Evolutionary conservation across 768 basidiomycete species (phyloP), one percentile per base, ranked within the genome.

Genomic region (Trametes cinnabarina): DNA sequence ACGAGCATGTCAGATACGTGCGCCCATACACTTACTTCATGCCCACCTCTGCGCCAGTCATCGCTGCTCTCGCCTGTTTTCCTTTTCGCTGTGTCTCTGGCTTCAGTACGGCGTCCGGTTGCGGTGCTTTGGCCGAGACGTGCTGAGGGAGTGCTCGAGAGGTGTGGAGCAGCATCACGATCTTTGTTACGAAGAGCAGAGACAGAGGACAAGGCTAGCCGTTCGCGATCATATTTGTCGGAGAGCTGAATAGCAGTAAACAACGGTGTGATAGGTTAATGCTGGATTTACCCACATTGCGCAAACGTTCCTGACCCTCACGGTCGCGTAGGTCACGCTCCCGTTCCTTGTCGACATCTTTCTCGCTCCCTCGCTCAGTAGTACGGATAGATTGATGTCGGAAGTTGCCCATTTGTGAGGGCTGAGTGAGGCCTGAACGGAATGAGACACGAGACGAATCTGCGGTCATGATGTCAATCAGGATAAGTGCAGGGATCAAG

Each of bases 321-420:
- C 85, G 87, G 63, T 90, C 87, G 62, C 85, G 72, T 20, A 79
- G 75, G 66, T 90, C 79, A 7, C 79, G 78, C 48, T 82, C 81
- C 51, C 76, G 73, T 26, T 81, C 79, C 55, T 71, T 74, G 57
- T 80, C 86, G 8, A 70, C 28, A 11, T 75, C 74, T 44, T 68
- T 69, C 32, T 75, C 75, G 43, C 65, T 61, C 17, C 72, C 73
- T 37, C 86, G 81, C 69, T 90, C 88, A 41, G 75, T 78, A 15
- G 82, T 76, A 51, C 90, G 88, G 64, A 87, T 73, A 11, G 91
- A 90, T 64, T 94, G 92, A 66, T 93, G 92, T 68, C 91, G 90
- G 72, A 94, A 94, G 68, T 92, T 92, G 47, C 92, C 92, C 92
- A 94, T 94, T 74, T 93, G 91, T 34, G 92, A 90, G 25, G 90